Conservation (phyloP, 2,329 filamentous ascomycete species). For the Rugonectria rugulosa region DNA sequence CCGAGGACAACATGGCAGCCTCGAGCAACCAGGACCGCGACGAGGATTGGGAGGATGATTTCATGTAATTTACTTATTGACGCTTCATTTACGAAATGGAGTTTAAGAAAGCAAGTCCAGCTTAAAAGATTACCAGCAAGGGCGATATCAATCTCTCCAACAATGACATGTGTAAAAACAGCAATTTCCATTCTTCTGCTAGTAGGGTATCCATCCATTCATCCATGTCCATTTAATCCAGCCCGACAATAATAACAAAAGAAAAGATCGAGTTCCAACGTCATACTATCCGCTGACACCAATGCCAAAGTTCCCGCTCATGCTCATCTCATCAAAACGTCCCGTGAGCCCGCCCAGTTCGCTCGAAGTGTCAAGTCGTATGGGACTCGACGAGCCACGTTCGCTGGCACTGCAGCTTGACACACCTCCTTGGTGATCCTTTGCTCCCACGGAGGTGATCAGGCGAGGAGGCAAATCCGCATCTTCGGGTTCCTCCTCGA, state of each 20-base stretch:
- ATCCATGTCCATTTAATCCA: background rate
- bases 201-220: slow-evolving; percentile 14
- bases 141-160: slow-evolving; percentile 3
- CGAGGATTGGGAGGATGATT: slow-evolving; percentile 85
- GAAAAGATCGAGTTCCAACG: background rate
- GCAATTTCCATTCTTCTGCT: background rate
- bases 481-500: slow-evolving; percentile 37
- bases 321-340: slow-evolving; percentile 44
- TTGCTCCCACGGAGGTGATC: slow-evolving; percentile 14
- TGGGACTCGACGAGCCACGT: slow-evolving; percentile 37
- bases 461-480: slow-evolving; percentile 26
- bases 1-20: slow-evolving; percentile 77
- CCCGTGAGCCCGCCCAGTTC: slow-evolving; percentile 40
- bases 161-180: background rate
- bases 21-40: slow-evolving; percentile 87
- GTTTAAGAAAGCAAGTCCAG: background rate
- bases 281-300: slow-evolving; percentile 38
- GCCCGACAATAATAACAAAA: background rate
- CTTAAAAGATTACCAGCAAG: background rate
- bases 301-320: slow-evolving; percentile 41
- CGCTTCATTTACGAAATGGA: background rate
- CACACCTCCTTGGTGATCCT: slow-evolving; percentile 21
- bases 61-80: slow-evolving; percentile 72
- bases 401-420: slow-evolving; percentile 29
- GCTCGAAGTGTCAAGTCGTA: slow-evolving; percentile 38